phyloP scores from a whole-genome alignment of 208 protist species.

The Trypanosoma avium region DNA sequence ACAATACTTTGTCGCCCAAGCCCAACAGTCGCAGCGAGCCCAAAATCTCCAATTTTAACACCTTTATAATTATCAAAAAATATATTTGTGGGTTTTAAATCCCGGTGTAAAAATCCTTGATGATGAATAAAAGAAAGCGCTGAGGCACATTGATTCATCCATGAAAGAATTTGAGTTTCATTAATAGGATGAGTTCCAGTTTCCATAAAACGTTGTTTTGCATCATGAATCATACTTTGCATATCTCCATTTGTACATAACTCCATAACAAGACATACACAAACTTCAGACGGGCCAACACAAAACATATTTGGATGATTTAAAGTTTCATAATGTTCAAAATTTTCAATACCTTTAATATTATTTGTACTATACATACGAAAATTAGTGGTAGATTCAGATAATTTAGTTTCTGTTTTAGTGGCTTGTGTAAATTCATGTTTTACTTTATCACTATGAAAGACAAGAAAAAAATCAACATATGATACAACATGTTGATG shows the following conservation, averaged over 20 bases:
- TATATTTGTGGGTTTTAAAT: slow-evolving; percentile 91
- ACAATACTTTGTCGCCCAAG: slow-evolving; percentile 66
- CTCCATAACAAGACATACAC: slow-evolving; percentile 89
- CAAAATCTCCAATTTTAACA: slow-evolving; percentile 90
- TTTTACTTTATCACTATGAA: slow-evolving; percentile 56
- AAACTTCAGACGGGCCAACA: slow-evolving; percentile 12
- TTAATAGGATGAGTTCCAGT: slow-evolving; percentile 59
- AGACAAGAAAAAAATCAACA: slow-evolving; percentile 85
- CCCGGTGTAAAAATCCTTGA: slow-evolving; percentile 83
- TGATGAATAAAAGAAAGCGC: slow-evolving; percentile 85
- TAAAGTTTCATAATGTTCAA: background rate
- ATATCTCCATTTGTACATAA: slow-evolving; percentile 81
- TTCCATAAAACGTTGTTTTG: slow-evolving; percentile 66
- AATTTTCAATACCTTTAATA: background rate
- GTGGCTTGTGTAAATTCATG: slow-evolving; percentile 40
- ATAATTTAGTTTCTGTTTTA: slow-evolving; percentile 1
- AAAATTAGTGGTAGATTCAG: slow-evolving; percentile 6
- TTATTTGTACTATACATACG: slow-evolving; percentile 27
- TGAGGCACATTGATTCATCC: slow-evolving; percentile 74
- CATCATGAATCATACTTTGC: slow-evolving; percentile 52
- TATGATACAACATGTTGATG: slow-evolving; percentile 86
- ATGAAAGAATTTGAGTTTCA: slow-evolving; percentile 63
- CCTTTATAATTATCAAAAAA: slow-evolving; percentile 78
- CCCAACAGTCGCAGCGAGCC: slow-evolving; percentile 70
- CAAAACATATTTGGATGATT: slow-evolving; percentile 7